These are phyloP conservation scores for Tylopilus orsonianus DNA, from an alignment of 1,284 basidiomycete species.

Conservation along the genomic window DNA sequence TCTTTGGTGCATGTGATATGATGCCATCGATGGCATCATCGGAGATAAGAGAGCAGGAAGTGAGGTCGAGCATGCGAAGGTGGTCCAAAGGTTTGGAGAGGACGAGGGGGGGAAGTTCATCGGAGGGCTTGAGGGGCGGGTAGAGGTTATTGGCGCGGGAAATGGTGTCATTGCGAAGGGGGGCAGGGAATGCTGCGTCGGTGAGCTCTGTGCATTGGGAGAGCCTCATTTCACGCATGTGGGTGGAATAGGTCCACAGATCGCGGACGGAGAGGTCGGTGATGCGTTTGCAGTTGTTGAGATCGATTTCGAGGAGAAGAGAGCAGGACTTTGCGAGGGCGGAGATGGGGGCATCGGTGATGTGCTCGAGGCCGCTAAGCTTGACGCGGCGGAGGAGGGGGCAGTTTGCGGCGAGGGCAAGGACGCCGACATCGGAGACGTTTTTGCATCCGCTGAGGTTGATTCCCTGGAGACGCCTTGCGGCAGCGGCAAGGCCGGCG, in stretches of 20 bases:
- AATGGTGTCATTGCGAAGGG: constrained; percentile 42
- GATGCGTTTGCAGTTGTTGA: constrained; percentile 80
- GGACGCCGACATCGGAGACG: constrained; percentile 78
- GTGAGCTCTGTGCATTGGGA: constrained; percentile 80
- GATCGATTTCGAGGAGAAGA: constrained; percentile 90
- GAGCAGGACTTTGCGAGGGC: constrained; percentile 82
- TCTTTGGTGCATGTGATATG: constrained; percentile 83
- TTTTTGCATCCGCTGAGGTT: constrained; percentile 86
- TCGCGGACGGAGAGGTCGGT: constrained; percentile 80
- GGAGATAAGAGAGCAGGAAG: constrained; percentile 78
- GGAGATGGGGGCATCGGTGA: constrained; percentile 83
- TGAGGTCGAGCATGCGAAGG: constrained; percentile 88
- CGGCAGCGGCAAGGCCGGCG: constrained; percentile 66
- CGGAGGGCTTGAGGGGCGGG: constrained; percentile 37
- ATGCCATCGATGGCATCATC: constrained; percentile 93
- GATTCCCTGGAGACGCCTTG: constrained; percentile 85
- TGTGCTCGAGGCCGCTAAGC: constrained; percentile 70
- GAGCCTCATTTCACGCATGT: constrained; percentile 91
- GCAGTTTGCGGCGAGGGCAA: constrained; percentile 75
- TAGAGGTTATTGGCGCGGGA: constrained; percentile 52
- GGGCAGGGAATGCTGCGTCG: constrained; percentile 84
- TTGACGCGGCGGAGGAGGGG: constrained; percentile 86
- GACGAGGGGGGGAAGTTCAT: constrained; percentile 61
- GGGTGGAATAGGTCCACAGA: constrained; percentile 77
- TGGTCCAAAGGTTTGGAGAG: constrained; percentile 70